Evolutionary conservation across 2,329 filamentous ascomycete species (phyloP), one percentile per base, ranked within the genome.

Genomic region (Dactylellina leptospora): DNA sequence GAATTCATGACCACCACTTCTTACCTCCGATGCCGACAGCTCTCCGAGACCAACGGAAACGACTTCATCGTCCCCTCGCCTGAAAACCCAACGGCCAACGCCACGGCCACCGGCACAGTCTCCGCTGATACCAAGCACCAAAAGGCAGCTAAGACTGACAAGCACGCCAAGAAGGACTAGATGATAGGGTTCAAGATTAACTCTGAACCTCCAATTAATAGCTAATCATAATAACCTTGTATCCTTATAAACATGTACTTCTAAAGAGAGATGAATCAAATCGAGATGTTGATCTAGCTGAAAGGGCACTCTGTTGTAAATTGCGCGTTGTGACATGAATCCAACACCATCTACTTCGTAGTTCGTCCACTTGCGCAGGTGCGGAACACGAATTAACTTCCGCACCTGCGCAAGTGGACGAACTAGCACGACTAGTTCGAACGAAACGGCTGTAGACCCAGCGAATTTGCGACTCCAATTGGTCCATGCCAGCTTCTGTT

Each of bases 1-100:
- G 59, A 72, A 20, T 72, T 72, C 59, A 55, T 38, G 42, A 53
- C 45, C 28, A 48, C 45, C 22, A 54, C 25, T 53, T 48, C 33
- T 6, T 72, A 72, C 8, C 53, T 59, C 38, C 53, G 59, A 27
- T 72, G 47, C 68, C 59, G 58, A 23, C 59, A 72, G 22, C 59
- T 72, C 33, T 23, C 54, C 22, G 13, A 28, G 4, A 72, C 53
- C 23, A 33, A 33, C 6, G 11, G 40, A 22, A 45, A 27, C 2
- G 23, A 58, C 42, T 62, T 61, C 25, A 25, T 71, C 27, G 20
- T 28, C 1, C 30, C 38, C 5, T 16, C n/a, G 16, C 25, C 27
- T 2, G 48, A 63, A 23, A 42, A 45, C 11, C 60, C 60, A 40
- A 40, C 45, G 33, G 47, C 4, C 23, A 30, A 47, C 10, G 4